These are phyloP conservation scores for Cryptococcus jaspeensis DNA, from an alignment of 1,284 basidiomycete genomes.

Conservation along the genomic window DNA sequence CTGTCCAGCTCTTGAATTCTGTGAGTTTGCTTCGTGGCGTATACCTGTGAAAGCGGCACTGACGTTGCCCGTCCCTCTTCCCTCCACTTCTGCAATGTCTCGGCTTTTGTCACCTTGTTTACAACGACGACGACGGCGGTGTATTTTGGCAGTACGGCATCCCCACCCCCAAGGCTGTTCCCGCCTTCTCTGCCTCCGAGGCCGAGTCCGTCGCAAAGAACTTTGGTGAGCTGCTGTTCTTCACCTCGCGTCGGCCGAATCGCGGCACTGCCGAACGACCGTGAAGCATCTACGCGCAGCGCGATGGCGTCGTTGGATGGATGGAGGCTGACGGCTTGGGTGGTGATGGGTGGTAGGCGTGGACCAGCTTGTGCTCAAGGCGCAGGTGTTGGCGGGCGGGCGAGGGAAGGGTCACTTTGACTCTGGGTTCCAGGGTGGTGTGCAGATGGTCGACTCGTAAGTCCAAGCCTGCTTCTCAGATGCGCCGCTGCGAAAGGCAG, in stretches of 20 bases:
- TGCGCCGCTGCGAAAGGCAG: background rate
- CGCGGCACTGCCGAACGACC: no score
- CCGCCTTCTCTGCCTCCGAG: conserved; percentile 85
- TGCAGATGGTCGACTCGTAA: conserved; percentile 89
- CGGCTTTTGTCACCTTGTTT: background rate
- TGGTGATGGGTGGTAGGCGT: conserved; percentile 53
- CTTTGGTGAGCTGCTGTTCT: conserved; percentile 63
- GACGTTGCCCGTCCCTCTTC: background rate
- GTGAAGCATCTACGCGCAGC: no score
- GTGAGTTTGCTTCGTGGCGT: conserved; percentile 54
- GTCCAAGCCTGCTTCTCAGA: conserved; percentile 32
- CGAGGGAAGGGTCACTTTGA: conserved; percentile 98
- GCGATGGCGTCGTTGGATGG: no score
- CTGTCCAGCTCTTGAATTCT: conserved; percentile 88
- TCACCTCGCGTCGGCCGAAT: no score
- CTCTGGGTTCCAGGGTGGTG: conserved; percentile 94
- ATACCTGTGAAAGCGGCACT: no score
- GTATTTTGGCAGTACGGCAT: conserved; percentile 76
- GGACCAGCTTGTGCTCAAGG: conserved; percentile 87
- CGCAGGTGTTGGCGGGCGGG: conserved; percentile 95
- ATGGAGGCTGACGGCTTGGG: background rate
- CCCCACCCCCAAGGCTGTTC: conserved; percentile 87
- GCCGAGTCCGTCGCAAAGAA: conserved; percentile 83
- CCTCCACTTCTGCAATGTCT: background rate
- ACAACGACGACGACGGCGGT: background rate